A percentile compares a stretch with the other conserved stretches of the same genome.
phyloP scores from a whole-genome alignment of 2,329 filamentous ascomycete species.

The Endoconidiophora laricicola region DNA sequence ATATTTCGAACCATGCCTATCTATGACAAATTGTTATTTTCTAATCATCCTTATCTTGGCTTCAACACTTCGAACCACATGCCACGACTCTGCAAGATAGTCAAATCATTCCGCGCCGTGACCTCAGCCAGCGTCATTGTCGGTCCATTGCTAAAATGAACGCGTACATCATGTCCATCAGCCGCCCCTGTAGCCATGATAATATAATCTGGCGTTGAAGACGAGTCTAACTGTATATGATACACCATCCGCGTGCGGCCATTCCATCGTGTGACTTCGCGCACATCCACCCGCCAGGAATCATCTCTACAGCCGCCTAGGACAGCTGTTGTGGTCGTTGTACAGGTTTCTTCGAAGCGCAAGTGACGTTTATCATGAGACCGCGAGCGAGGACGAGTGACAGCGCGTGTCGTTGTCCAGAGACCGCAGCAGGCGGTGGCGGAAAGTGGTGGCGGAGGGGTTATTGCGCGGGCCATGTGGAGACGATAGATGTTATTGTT shows the following conservation, averaged over 20 bases:
- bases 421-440: neutral
- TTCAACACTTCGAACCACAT: constrained; percentile 3
- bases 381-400: too few species aligned
- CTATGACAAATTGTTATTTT: neutral
- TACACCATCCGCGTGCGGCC: neutral
- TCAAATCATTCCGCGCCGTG: neutral
- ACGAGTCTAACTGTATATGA: neutral
- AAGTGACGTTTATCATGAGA: too few species aligned
- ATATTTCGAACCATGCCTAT: too few species aligned
- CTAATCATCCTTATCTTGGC: neutral
- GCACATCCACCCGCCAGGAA: neutral
- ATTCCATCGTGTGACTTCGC: constrained; percentile 1
- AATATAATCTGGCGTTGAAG: constrained; percentile 1
- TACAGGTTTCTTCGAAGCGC: too few species aligned
- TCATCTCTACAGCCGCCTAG: too few species aligned
- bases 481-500: too few species aligned
- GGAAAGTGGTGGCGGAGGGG: neutral
- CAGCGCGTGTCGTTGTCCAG: neutral
- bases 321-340: too few species aligned
- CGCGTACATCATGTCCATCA: neutral
- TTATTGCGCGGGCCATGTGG: neutral
- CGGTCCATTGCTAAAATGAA: neutral
- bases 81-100: neutral
- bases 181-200: neutral
- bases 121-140: constrained; percentile 4